Conservation (phyloP, 257 asterid genomes). For the Capsicum rhomboideum region DNA sequence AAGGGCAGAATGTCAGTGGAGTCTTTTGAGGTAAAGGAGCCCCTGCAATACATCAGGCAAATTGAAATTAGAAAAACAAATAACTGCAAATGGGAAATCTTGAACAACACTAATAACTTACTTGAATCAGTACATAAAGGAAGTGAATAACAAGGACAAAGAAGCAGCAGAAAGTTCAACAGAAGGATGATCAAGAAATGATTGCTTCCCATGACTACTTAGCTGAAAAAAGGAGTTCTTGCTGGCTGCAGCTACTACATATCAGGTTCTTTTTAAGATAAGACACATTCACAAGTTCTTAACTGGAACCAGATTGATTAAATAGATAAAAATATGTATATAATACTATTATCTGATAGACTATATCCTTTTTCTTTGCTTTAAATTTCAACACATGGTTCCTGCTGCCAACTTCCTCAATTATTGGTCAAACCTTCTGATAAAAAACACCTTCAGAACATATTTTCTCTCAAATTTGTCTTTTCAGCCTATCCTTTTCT, state of each 20-base stretch:
- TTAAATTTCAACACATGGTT: not conserved
- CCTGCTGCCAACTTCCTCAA: not conserved
- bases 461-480: not conserved
- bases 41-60: constrained; percentile 26
- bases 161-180: constrained; percentile 41
- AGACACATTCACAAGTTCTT: not conserved
- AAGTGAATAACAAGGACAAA: constrained; percentile 39
- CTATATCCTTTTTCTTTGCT: not conserved
- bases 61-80: not conserved
- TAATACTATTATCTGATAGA: not conserved
- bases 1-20: constrained; percentile 52
- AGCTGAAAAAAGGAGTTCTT: not conserved
- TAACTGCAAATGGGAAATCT: constrained; percentile 3
- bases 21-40: constrained; percentile 45
- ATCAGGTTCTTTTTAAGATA: not conserved
- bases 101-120: constrained; percentile 20
- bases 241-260: not conserved
- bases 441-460: not conserved
- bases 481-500: constrained; percentile 16
- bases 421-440: not conserved
- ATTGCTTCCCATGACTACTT: constrained; percentile 29
- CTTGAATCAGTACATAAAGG: constrained; percentile 69
- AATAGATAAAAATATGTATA: not conserved
- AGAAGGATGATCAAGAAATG: constrained; percentile 19
- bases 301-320: not conserved